Evolutionary conservation across 2,329 filamentous ascomycete genomes (phyloP), one percentile per base, ranked within the genome.

Genomic region (Raffaelea ambrosiae): DNA sequence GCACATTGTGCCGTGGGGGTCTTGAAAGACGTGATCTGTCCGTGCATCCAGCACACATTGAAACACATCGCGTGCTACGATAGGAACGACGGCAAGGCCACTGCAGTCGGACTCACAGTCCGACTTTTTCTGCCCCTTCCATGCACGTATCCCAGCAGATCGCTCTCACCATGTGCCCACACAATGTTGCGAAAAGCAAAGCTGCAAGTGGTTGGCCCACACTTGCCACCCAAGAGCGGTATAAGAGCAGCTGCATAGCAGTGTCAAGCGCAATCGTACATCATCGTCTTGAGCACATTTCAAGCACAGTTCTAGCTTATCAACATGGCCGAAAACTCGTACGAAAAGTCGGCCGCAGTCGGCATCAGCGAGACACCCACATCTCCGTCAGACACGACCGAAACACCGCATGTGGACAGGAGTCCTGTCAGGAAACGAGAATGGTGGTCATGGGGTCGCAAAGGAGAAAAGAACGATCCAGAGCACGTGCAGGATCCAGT

Each of bases 41-140:
- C 7, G 7, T 38, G 13, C 35, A 8, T 38, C 14, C 35, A 38
- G 16, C 7, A 38, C 35, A n/a, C 35, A n/a, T n/a, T 9, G 35
- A 38, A n/a, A 16, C 13, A 9, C 14, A 38, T 5, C 35, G 16
- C 7, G 31, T 33, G n/a, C n/a, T n/a, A n/a, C n/a, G n/a, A n/a
- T n/a, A n/a, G n/a, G n/a, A n/a, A n/a, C n/a, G n/a, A n/a, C n/a
- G n/a, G n/a, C n/a, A n/a, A n/a, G n/a, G n/a, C n/a, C n/a, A n/a
- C n/a, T n/a, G n/a, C n/a, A n/a, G n/a, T n/a, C n/a, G n/a, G n/a
- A n/a, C n/a, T n/a, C n/a, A n/a, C 31, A 33, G 9, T 33, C 2
- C 58, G 63, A 38, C 16, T 9, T 33, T 33, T 33, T 9, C 16
- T 9, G 9, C 31, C 9, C 31, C 9, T 33, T 33, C 16, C 16